Conservation (phyloP, 2,329 filamentous ascomycete genomes). For the Ophidiomyces ophidiicola region DNA sequence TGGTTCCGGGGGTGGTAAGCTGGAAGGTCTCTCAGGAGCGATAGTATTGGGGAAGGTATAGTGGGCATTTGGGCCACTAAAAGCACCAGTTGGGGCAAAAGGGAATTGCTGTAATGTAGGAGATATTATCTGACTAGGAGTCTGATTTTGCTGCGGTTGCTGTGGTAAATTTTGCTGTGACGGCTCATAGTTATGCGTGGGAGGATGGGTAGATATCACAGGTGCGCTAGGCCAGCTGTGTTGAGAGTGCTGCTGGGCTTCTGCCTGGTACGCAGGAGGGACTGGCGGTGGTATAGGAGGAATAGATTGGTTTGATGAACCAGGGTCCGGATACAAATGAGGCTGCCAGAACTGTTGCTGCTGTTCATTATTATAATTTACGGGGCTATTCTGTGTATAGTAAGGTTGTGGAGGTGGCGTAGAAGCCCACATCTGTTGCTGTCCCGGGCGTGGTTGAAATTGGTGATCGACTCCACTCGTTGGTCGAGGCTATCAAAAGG, state of each 20-base stretch:
- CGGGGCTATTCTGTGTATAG: slow-evolving; percentile 12
- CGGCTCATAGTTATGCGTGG: slow-evolving; percentile 25
- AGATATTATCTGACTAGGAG: not conserved
- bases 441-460: slow-evolving; percentile 15
- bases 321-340: slow-evolving; percentile 19
- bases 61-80: not conserved
- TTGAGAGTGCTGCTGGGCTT: slow-evolving; percentile 6
- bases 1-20: slow-evolving; percentile 12
- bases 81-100: slow-evolving; percentile 2
- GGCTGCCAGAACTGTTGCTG: slow-evolving; percentile 17
- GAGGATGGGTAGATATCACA: slow-evolving; percentile 21
- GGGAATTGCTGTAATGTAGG: slow-evolving; percentile 5
- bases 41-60: not conserved
- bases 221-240: slow-evolving; percentile 5
- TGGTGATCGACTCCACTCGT: slow-evolving; percentile 23
- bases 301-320: slow-evolving; percentile 16
- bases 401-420: slow-evolving; percentile 12
- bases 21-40: slow-evolving; percentile 6
- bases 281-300: slow-evolving; percentile 34
- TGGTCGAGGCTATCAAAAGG: slow-evolving; percentile 26
- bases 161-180: slow-evolving; percentile 12
- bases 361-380: slow-evolving; percentile 9
- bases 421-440: slow-evolving; percentile 10
- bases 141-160: not conserved
- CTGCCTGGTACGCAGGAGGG: slow-evolving; percentile 29